These are phyloP conservation scores for Geotrichum carabidarum DNA, from an alignment of 1,139 yeast species.

Conservation along the genomic window DNA sequence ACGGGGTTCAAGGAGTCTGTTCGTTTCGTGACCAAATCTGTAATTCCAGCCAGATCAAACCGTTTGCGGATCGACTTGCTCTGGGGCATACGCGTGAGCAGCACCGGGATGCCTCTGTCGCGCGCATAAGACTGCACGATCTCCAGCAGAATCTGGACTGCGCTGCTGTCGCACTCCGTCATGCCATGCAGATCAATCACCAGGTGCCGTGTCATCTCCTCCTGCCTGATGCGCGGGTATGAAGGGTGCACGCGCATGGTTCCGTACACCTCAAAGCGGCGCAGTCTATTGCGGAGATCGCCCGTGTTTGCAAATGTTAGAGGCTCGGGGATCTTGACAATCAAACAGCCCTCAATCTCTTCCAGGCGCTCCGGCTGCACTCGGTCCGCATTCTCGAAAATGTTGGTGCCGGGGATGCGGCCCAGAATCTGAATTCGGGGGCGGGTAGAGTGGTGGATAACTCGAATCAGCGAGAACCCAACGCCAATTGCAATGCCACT, in stretches of 20 bases:
- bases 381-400: conserved; percentile 71
- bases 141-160: conserved; percentile 66
- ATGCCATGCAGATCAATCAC: conserved; percentile 81
- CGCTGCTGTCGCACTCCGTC: conserved; percentile 83
- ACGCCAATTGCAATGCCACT: conserved; percentile 86
- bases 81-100: conserved; percentile 59
- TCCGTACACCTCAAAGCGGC: conserved; percentile 78
- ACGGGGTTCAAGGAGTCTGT: conserved; percentile 6
- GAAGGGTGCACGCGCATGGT: conserved; percentile 84
- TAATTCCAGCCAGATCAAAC: conserved; percentile 39
- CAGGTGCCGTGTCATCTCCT: conserved; percentile 57
- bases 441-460: conserved; percentile 76
- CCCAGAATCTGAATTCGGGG: conserved; percentile 89
- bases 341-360: conserved; percentile 78
- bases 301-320: conserved; percentile 86
- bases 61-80: conserved; percentile 39
- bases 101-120: conserved; percentile 53
- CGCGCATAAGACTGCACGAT: conserved; percentile 49
- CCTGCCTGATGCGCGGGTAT: conserved; percentile 51
- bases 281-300: conserved; percentile 69
- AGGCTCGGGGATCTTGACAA: conserved; percentile 88
- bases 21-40: conserved; percentile 31
- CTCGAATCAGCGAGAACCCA: conserved; percentile 70
- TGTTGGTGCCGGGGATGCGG: conserved; percentile 69
- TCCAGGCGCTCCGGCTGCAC: conserved; percentile 41